phyloP scores from a whole-genome alignment of 1,284 basidiomycete genomes.

The Cryptococcus wingfieldii region DNA sequence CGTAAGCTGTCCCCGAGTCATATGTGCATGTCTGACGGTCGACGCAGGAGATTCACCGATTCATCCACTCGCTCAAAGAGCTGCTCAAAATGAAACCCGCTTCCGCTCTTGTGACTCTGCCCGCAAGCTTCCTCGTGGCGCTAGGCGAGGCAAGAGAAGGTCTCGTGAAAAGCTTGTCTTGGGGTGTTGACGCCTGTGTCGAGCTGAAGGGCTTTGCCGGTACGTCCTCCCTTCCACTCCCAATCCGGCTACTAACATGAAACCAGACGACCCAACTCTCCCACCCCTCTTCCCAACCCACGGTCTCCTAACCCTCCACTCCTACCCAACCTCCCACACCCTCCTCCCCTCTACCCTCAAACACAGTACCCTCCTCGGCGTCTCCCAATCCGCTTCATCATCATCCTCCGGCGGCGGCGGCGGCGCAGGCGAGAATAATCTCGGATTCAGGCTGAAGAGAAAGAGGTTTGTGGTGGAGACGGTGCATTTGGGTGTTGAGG shows the following conservation, averaged over 20 bases:
- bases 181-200: conserved; percentile 70
- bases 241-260: neutral
- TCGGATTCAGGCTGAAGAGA: conserved; percentile 88
- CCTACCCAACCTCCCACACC: conserved; percentile 68
- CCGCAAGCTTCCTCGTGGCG: conserved; percentile 53
- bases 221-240: conserved; percentile 46
- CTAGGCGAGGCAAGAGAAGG: conserved; percentile 42
- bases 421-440: conserved; percentile 78
- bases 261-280: conserved; percentile 38
- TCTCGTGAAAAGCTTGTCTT: conserved; percentile 72
- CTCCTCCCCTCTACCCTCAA: conserved; percentile 69
- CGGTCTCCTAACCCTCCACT: conserved; percentile 70
- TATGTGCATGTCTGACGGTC: neutral
- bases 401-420: conserved; percentile 48
- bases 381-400: conserved; percentile 34
- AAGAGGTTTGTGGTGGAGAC: conserved; percentile 87
- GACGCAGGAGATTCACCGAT: conserved; percentile 62
- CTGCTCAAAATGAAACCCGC: conserved; percentile 57
- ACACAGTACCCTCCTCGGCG: conserved; percentile 43
- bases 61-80: conserved; percentile 63
- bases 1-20: conserved; percentile 6
- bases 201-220: conserved; percentile 74
- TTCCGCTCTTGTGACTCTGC: conserved; percentile 65
- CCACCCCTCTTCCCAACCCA: conserved; percentile 69
- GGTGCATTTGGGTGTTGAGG: conserved; percentile 86